Percentiles rank a stretch among this genome's conserved stretches.
Evolutionary conservation across 805 yeast species (phyloP).

Genomic region (Teunomyces stri): DNA sequence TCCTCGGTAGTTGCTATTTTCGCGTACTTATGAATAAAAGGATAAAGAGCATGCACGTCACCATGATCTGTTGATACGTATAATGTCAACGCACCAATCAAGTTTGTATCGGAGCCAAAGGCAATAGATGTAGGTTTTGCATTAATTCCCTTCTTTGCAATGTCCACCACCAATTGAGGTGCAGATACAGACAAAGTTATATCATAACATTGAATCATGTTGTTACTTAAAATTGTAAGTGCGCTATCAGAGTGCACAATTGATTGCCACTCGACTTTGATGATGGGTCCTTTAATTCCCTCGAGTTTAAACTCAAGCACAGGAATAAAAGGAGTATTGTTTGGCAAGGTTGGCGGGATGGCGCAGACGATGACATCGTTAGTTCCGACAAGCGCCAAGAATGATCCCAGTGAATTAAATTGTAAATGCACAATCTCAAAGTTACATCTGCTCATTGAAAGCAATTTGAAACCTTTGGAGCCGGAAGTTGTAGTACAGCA

Average conservation of each 20-base stretch:
- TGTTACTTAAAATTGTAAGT: conserved; percentile 23
- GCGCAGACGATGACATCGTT: conserved; percentile 24
- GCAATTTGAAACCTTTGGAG: conserved; percentile 18
- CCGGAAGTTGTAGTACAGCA: conserved; percentile 23
- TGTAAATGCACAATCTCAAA: conserved; percentile 32
- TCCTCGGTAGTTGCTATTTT: conserved; percentile 16
- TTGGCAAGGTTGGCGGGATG: conserved; percentile 23
- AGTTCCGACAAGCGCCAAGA: conserved; percentile 42
- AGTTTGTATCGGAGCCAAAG: conserved; percentile 24
- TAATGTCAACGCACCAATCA: conserved; percentile 29
- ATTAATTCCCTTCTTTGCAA: conserved; percentile 11
- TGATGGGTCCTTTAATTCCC: conserved; percentile 13
- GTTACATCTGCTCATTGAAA: conserved; percentile 16
- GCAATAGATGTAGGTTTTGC: conserved; percentile 22
- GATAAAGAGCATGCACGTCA: conserved; percentile 26
- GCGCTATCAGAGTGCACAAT: conserved; percentile 18
- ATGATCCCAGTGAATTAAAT: conserved; percentile 40
- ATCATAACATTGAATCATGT: conserved; percentile 20
- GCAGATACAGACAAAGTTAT: conserved; percentile 13
- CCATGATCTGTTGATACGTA: conserved; percentile 22
- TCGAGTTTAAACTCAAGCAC: conserved; percentile 11
- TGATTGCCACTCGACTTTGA: conserved; percentile 27
- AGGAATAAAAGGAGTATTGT: conserved; percentile 2
- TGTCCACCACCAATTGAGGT: conserved; percentile 20
- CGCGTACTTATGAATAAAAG: conserved; percentile 19